phyloP scores from a whole-genome alignment of 371 early-diverging fungal genomes.

The Chytridium lagenaria region DNA sequence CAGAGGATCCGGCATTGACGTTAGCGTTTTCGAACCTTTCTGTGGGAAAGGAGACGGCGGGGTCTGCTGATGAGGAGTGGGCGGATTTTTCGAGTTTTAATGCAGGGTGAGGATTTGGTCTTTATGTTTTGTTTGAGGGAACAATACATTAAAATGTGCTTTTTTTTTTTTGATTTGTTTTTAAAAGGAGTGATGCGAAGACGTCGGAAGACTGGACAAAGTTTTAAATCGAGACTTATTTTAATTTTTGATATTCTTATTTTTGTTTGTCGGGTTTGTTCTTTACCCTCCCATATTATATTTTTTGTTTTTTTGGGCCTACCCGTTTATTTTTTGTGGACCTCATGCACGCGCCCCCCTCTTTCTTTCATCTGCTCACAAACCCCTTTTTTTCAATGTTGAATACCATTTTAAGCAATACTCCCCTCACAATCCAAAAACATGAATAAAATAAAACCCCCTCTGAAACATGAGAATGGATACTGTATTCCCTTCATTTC shows the following conservation, averaged over 20 bases:
- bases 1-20: neutral
- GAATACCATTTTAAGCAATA: too few relatives aligned
- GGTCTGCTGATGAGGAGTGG: slow-evolving; percentile 3
- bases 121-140: neutral
- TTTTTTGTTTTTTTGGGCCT: neutral
- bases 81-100: neutral
- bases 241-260: neutral
- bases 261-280: neutral
- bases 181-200: too few relatives aligned
- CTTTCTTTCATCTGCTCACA: too few relatives aligned
- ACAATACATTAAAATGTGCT: neutral
- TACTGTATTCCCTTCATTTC: too few relatives aligned
- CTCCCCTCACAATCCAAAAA: neutral
- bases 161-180: too few relatives aligned
- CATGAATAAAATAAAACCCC: neutral
- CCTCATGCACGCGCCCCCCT: too few relatives aligned
- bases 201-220: neutral
- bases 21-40: neutral
- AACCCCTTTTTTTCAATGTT: too few relatives aligned
- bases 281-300: neutral
- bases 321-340: too few relatives aligned
- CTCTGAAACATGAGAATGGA: too few relatives aligned
- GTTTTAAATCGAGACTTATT: neutral
- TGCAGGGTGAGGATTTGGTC: neutral
- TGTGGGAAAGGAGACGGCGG: neutral